Base-by-base conservation (phyloP, 1,284 basidiomycete genomes). In the Boletus sp. region DNA sequence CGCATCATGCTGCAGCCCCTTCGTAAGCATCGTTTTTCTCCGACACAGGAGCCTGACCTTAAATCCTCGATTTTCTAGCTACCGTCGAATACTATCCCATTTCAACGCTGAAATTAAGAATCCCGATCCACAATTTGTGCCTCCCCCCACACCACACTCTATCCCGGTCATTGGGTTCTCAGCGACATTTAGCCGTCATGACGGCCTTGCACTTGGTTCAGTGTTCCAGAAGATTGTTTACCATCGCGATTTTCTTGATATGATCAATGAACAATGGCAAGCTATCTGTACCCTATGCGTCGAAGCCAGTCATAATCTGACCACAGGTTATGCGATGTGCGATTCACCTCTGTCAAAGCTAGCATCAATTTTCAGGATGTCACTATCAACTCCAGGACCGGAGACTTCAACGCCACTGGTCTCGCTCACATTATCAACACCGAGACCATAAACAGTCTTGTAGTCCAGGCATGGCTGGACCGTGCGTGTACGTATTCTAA, bases 91-190 rank as follows among this genome's bases (percentile, higher is more conserved):
- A 49, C 70, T 95, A 13, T 80, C 88, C 2, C 76, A 82, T 57
- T 95, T 95, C 61, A 76, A 93, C 56, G 46, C 75, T 5, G 73
- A 73, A 10, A 80, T 88, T 43, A 71, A 72, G 44, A 71, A 73
- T 53, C 81, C 82, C 4, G 78, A 82, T 52, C 54, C 62, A 22
- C 52, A 64, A 23, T 67, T 72, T 26, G 43, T 60, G 20, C 58
- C 69, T 40, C 69, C 73, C 14, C 47, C 51, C 8, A 53, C 71
- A 22, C 55, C 66, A n/a, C 72, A 79, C 52, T 67, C 71, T 19
- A 80, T 94, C 16, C 94, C 94, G 3, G 84, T 98, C 51, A 77
- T 99, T 45, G 95, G 94, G 0, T 97, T 99, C 67, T 94, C 91
- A 32, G 94, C 95, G 1, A 99, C 95, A 0, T 96, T 97, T 69